Conservation (phyloP, 306 rosid species). For the Rosa persica region DNA sequence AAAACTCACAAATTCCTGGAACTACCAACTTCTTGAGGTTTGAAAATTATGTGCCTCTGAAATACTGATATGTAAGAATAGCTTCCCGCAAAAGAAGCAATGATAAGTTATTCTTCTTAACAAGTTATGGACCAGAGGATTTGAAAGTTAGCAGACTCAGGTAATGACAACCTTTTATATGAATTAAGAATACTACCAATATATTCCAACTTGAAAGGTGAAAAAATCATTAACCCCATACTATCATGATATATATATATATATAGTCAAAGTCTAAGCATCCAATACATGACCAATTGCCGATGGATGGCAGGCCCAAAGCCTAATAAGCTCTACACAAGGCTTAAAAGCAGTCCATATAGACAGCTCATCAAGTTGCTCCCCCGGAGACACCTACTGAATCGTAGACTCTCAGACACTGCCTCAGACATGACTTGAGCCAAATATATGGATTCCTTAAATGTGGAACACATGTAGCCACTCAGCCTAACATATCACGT, state of each 20-base stretch:
- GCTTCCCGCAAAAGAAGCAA: background rate
- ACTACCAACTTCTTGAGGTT: background rate
- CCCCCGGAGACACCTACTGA: too few species aligned
- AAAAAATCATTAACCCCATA: background rate
- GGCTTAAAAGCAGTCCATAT: background rate
- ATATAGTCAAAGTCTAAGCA: too few species aligned
- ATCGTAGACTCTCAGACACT: background rate
- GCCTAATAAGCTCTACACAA: background rate
- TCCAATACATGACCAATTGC: too few species aligned
- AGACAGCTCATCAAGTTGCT: background rate
- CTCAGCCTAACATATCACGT: background rate
- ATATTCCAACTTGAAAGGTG: background rate
- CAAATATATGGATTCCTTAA: background rate
- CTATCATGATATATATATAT: background rate
- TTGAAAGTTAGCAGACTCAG: background rate
- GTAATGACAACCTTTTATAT: background rate
- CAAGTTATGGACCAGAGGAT: background rate
- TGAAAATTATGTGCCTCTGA: background rate
- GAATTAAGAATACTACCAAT: background rate
- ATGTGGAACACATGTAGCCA: background rate
- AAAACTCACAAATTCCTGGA: background rate
- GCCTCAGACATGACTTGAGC: too few species aligned
- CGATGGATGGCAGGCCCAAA: background rate
- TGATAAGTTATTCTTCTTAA: background rate
- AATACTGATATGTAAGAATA: background rate